Conservation (phyloP, 768 basidiomycete species). For the Rhizopogon vesiculosus region DNA sequence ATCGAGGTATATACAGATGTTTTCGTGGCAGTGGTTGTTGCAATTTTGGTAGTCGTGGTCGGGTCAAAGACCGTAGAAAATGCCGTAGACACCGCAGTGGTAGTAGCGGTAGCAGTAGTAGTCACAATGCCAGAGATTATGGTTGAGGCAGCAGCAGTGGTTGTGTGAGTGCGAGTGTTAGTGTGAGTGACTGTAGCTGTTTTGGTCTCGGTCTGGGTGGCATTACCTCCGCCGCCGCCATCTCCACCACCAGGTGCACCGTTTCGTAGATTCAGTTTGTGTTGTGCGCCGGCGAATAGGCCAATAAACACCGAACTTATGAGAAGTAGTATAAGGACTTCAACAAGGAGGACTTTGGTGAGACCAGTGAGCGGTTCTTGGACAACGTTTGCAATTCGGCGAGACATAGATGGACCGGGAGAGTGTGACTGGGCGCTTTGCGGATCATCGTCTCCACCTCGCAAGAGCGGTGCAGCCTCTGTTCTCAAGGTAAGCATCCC, state of each 20-base stretch:
- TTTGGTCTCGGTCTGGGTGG: conserved; percentile 28
- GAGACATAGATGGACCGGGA: conserved; percentile 25
- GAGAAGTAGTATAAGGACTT: conserved; percentile 74
- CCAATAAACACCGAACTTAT: conserved; percentile 88
- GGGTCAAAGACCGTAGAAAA: conserved; percentile 28
- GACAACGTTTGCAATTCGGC: conserved; percentile 45
- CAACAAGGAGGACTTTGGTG: conserved; percentile 74
- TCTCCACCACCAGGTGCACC: conserved; percentile 26
- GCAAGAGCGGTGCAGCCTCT: conserved; percentile 68
- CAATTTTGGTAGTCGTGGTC: conserved; percentile 35
- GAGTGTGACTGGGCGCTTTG: conserved; percentile 28
- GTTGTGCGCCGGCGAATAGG: conserved; percentile 85
- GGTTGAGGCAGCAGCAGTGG: conserved; percentile 20
- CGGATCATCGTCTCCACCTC: conserved; percentile 35
- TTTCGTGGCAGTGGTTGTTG: conserved; percentile 34
- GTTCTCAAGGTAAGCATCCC: conserved; percentile 7
- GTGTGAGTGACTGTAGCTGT: conserved; percentile 29
- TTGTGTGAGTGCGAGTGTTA: conserved; percentile 11
- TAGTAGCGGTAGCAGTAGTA: conserved; percentile 4
- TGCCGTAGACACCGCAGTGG: conserved; percentile 30
- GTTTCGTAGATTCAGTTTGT: conserved; percentile 57
- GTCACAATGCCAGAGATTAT: conserved; percentile 24
- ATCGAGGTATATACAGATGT: conserved; percentile 33
- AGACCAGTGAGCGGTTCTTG: conserved; percentile 81
- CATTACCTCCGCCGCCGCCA: conserved; percentile 22